These are phyloP conservation scores for Dioscorea alata DNA, from an alignment of 106 monocot genomes.

Conservation along the genomic window DNA sequence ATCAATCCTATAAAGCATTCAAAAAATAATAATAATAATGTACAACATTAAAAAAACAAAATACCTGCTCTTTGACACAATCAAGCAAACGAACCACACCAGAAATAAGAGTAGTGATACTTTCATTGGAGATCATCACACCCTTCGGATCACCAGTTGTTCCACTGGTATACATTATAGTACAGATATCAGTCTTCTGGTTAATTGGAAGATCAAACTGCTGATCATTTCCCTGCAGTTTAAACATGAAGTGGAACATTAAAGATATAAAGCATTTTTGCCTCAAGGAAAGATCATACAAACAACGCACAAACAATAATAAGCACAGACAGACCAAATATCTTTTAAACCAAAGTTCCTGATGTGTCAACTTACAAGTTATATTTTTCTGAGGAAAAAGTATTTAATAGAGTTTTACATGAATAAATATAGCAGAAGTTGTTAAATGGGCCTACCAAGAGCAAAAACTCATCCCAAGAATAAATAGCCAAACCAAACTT, in stretches of 20 bases:
- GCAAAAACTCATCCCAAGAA: constrained; percentile 80
- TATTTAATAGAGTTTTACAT: too few species aligned
- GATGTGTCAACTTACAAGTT: too few species aligned
- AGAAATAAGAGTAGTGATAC: constrained; percentile 62
- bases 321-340: too few species aligned
- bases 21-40: not conserved
- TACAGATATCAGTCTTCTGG: constrained; percentile 64
- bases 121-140: constrained; percentile 85
- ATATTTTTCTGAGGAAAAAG: too few species aligned
- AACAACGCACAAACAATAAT: too few species aligned
- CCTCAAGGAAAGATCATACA: too few species aligned
- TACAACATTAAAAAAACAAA: too few species aligned
- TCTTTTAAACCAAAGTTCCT: too few species aligned
- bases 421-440: too few species aligned
- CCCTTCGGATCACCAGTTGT: constrained; percentile 99
- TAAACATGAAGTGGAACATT: too few species aligned
- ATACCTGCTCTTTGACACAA: constrained; percentile 50
- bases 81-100: constrained; percentile 47
- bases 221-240: constrained; percentile 53
- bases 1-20: not conserved
- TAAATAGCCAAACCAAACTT: constrained; percentile 69
- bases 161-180: constrained; percentile 99
- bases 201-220: constrained; percentile 63
- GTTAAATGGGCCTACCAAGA: constrained; percentile 37
- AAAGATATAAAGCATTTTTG: too few species aligned